Conservation (phyloP, 140 eudicot genomes). For the Flaveria floridana region DNA sequence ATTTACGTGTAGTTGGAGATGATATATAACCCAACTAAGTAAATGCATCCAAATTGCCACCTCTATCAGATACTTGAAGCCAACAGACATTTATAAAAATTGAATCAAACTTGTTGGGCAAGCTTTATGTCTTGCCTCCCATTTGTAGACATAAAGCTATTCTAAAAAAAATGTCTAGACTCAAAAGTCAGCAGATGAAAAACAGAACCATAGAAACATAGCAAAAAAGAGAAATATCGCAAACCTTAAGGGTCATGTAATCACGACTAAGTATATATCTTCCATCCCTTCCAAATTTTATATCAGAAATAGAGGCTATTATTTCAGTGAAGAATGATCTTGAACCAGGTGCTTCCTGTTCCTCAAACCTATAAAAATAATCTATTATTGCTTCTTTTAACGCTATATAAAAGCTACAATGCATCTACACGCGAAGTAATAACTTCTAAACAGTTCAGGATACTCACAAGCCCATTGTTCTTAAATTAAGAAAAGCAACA, state of each 20-base stretch:
- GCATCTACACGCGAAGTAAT: background rate
- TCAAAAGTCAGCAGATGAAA: background rate
- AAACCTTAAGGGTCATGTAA: conserved; percentile 98
- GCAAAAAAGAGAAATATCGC: conserved; percentile 1
- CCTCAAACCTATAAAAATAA: conserved; percentile 72
- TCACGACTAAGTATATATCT: conserved; percentile 94
- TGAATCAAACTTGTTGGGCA: background rate
- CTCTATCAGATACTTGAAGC: background rate
- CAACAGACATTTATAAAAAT: background rate
- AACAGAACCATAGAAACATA: conserved; percentile 6
- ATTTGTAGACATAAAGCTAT: conserved; percentile 13
- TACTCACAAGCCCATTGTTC: background rate
- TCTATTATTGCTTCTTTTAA: conserved; percentile 25
- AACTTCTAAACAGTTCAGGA: conserved; percentile 8
- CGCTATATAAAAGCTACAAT: background rate
- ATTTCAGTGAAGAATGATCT: conserved; percentile 90
- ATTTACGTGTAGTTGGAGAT: background rate
- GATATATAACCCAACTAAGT: background rate
- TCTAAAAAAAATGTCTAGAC: conserved; percentile 5
- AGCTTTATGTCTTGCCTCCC: background rate
- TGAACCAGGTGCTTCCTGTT: conserved; percentile 93
- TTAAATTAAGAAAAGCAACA: conserved; percentile 2
- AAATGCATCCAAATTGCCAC: conserved; percentile 10
- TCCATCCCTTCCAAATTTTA: conserved; percentile 85
- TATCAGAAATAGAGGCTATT: conserved; percentile 95